A percentile compares a stretch with the other conserved stretches of the same genome.
Evolutionary conservation across 1,139 yeast species (phyloP).

Genomic region (Nakaseomyces nivariensis): DNA sequence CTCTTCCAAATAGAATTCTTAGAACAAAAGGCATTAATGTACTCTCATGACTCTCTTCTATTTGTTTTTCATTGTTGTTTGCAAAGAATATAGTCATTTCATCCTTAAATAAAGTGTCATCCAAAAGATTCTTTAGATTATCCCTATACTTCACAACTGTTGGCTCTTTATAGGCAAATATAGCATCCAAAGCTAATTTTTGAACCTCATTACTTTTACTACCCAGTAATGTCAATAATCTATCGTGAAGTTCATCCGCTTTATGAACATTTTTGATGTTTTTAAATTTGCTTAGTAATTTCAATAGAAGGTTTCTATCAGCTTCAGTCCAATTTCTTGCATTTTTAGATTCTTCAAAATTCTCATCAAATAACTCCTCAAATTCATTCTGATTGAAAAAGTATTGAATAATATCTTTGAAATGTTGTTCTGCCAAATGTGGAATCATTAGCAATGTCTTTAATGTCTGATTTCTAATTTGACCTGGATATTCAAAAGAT

Average conservation of each 20-base stretch:
- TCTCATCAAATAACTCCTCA: conserved; percentile 13
- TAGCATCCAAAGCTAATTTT: conserved; percentile 58
- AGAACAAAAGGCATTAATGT: conserved; percentile 62
- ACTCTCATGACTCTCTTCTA: conserved; percentile 50
- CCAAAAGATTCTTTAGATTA: conserved; percentile 62
- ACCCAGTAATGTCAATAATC: conserved; percentile 49
- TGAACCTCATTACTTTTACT: conserved; percentile 58
- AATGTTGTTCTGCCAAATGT: conserved; percentile 54
- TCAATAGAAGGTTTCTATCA: conserved; percentile 53
- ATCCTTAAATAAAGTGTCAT: conserved; percentile 77
- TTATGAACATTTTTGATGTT: conserved; percentile 47
- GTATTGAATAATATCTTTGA: conserved; percentile 46
- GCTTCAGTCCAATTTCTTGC: conserved; percentile 43
- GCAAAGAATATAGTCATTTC: conserved; percentile 61
- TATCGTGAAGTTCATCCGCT: conserved; percentile 43
- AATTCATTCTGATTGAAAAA: conserved; percentile 30
- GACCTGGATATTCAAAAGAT: conserved; percentile 25
- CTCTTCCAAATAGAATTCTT: conserved; percentile 78
- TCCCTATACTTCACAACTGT: conserved; percentile 60
- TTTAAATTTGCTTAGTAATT: conserved; percentile 54
- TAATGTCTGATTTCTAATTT: conserved; percentile 26
- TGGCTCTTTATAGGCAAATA: conserved; percentile 57
- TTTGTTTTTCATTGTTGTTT: conserved; percentile 40
- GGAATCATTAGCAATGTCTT: conserved; percentile 46
- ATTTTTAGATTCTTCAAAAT: conserved; percentile 24